Evolutionary conservation across 768 basidiomycete genomes (phyloP).

Genomic region (Boletus edulis): DNA sequence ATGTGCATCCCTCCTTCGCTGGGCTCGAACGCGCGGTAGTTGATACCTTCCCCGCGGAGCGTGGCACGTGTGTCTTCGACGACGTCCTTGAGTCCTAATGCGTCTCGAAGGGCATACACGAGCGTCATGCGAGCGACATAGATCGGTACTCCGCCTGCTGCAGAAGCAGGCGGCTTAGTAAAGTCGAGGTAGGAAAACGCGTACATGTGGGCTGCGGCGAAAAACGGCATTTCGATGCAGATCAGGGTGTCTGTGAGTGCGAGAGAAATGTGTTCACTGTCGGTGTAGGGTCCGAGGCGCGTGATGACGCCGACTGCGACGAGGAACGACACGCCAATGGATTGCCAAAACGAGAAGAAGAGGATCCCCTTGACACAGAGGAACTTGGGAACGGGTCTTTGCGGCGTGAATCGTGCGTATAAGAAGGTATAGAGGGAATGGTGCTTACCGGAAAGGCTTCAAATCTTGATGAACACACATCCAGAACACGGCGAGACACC

Average conservation of each 20-base stretch:
- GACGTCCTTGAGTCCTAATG: slow-evolving; percentile 85
- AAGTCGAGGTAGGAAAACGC: slow-evolving; percentile 93
- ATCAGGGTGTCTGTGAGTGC: slow-evolving; percentile 89
- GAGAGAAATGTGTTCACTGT: slow-evolving; percentile 85
- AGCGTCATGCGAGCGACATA: slow-evolving; percentile 90
- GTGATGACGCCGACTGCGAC: slow-evolving; percentile 78
- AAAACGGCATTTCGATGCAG: slow-evolving; percentile 96
- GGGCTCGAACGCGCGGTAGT: slow-evolving; percentile 95
- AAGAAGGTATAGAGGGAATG: neutral
- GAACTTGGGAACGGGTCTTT: slow-evolving; percentile 92
- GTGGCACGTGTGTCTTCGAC: slow-evolving; percentile 82
- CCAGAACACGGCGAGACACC: slow-evolving; percentile 98
- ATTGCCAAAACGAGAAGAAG: slow-evolving; percentile 99
- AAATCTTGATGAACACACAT: slow-evolving; percentile 86
- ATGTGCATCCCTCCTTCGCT: slow-evolving; percentile 92
- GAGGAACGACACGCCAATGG: slow-evolving; percentile 80
- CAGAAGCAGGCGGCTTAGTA: slow-evolving; percentile 46
- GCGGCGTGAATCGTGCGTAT: neutral
- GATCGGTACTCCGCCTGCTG: slow-evolving; percentile 26
- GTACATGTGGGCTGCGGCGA: slow-evolving; percentile 92
- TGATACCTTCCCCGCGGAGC: slow-evolving; percentile 84
- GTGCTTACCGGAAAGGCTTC: slow-evolving; percentile 75
- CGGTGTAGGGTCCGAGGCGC: slow-evolving; percentile 82
- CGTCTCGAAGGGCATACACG: slow-evolving; percentile 82
- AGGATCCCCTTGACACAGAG: slow-evolving; percentile 98